These are phyloP conservation scores for Lippia alba DNA, from an alignment of 305 asterid genomes.

Conservation along the genomic window DNA sequence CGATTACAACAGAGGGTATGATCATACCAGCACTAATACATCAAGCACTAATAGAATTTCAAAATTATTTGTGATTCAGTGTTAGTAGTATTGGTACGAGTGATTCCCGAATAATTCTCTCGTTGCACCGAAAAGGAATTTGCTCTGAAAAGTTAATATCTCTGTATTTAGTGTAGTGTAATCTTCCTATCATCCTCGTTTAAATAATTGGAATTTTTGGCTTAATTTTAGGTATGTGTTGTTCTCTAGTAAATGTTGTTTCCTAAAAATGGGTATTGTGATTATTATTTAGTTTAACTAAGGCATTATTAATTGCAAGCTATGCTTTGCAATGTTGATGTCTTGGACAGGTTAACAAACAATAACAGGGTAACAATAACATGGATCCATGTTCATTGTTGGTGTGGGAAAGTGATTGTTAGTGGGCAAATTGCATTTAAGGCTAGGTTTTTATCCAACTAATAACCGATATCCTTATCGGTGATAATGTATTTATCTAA, in stretches of 20 bases:
- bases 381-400: conserved; percentile 63
- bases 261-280: conserved; percentile 12
- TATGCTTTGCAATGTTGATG: conserved; percentile 34
- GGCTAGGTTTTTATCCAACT: conserved; percentile 20
- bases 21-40: too few relatives aligned
- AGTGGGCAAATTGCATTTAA: conserved; percentile 27
- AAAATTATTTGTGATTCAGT: too few relatives aligned
- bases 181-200: not conserved
- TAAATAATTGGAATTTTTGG: not conserved
- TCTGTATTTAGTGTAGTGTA: not conserved
- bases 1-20: not conserved
- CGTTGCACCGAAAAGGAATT: not conserved
- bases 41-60: too few relatives aligned
- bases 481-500: too few relatives aligned
- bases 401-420: conserved; percentile 25
- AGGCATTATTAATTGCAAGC: conserved; percentile 12
- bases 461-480: conserved; percentile 25
- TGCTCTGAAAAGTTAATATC: not conserved
- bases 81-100: too few relatives aligned
- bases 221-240: conserved; percentile 3
- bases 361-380: conserved; percentile 46
- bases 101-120: too few relatives aligned
- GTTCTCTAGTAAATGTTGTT: not conserved
- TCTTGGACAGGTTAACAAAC: conserved; percentile 53
- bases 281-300: conserved; percentile 18